Base-by-base conservation (phyloP, 148 eudicot species). In the Rhododendron molle region DNA sequence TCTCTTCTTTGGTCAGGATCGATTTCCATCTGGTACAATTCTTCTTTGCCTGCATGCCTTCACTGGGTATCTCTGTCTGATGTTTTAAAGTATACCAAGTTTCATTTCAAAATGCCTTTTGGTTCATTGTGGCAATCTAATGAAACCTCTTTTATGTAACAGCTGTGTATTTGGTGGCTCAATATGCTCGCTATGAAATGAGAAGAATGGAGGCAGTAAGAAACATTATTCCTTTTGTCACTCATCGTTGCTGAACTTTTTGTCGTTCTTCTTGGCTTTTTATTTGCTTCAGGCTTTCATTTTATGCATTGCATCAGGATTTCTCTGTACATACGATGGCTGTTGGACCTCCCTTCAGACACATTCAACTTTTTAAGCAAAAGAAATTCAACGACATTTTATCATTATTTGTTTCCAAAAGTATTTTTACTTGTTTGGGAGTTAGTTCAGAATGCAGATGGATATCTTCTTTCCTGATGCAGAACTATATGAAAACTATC, bases 151-250 rank as follows among this genome's bases (percentile, higher is more conserved):
- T 78, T n/a, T 88, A 72, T 92, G 88, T 85, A 67, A 86, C 99
- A 96, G 99, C 98, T 89, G 98, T 96, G 23, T 95, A 92, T 93
- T 85, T 96, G 87, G 95, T 95, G 83, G 99, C 98, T 87, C 90
- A 89, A 78, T 96, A 95, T 92, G 92, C 98, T 86, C 95, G 94
- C 87, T 83, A 88, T 71, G 96, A 95, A 81, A 95, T 94, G 88
- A 91, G 87, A 90, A 92, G 85, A 87, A 93, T 95, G 96, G 98
- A 95, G 56, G 98, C 94, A 91, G 98, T 95, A 94, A 88, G 84
- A 73, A 46, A 54, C 40, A 40, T 80, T 13, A 4, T 52, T 72
- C 52, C 34, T 84, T 36, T 46, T 80, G 36, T 47, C 26, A 62
- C 60, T 86, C 32, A 28, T 83, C 30, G n/a, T 58, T 6, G 16